These are phyloP conservation scores for Metschnikowia lunata DNA, from an alignment of 805 yeast species.

Conservation along the genomic window DNA sequence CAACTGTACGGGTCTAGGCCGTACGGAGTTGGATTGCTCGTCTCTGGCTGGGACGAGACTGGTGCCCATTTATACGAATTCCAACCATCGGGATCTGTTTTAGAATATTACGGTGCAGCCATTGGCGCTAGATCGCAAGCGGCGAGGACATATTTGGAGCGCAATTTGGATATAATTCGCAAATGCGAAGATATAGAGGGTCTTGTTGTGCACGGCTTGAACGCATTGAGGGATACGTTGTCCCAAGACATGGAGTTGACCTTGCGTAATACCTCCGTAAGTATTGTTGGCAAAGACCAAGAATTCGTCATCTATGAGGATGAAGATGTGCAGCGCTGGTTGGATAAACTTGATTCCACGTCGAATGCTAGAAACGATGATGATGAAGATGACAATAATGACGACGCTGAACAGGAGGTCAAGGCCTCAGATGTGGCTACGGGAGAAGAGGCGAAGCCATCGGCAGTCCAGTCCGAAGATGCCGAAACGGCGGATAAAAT, in stretches of 20 bases:
- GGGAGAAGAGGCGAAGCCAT: constrained; percentile 12
- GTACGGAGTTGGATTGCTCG: constrained; percentile 91
- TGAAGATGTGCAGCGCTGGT: constrained; percentile 80
- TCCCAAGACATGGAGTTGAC: constrained; percentile 92
- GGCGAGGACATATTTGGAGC: constrained; percentile 91
- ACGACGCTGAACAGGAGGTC: constrained; percentile 8
- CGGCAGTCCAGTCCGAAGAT: constrained; percentile 10
- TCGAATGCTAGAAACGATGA: constrained; percentile 52
- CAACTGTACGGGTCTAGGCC: constrained; percentile 97
- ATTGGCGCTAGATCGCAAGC: constrained; percentile 99
- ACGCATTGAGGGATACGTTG: constrained; percentile 88
- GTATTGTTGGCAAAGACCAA: constrained; percentile 81
- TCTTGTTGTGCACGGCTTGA: constrained; percentile 79
- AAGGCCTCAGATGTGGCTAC: constrained; percentile 3
- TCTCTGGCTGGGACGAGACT: constrained; percentile 87
- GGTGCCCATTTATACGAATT: constrained; percentile 95
- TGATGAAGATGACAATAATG: constrained; percentile 26
- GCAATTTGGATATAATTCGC: constrained; percentile 67
- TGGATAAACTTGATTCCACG: constrained; percentile 66
- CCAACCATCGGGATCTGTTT: constrained; percentile 90
- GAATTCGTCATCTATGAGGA: constrained; percentile 80
- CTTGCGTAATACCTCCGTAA: constrained; percentile 79
- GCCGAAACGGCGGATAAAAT: constrained; percentile 27
- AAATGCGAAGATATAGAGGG: constrained; percentile 60
- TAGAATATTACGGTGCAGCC: constrained; percentile 90